Conservation (phyloP, 345 rosid genomes). For the Rubroshorea leprosula region DNA sequence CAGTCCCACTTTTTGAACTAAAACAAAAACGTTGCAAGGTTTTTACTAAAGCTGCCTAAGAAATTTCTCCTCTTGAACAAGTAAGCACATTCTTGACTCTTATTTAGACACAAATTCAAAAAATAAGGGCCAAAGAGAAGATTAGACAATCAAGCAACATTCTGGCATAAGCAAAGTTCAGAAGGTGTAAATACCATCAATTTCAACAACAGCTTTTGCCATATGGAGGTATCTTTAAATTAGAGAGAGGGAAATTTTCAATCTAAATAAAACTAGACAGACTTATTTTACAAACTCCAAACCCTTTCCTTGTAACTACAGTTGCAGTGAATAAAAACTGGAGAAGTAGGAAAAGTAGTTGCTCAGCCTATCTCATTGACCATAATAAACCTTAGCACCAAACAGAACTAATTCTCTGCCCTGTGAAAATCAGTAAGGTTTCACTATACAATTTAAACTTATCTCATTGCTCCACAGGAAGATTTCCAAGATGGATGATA, state of each 20-base stretch:
- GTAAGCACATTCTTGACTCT: too few relatives aligned
- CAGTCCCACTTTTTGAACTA: too few relatives aligned
- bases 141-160: background rate
- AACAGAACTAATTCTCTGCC: too few relatives aligned
- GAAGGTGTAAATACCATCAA: background rate
- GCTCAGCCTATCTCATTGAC: background rate
- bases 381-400: too few relatives aligned
- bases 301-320: background rate
- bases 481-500: background rate
- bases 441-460: background rate
- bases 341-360: background rate
- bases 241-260: too few relatives aligned
- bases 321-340: background rate
- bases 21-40: too few relatives aligned
- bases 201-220: background rate
- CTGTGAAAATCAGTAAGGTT: too few relatives aligned
- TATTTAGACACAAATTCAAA: background rate
- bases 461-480: background rate
- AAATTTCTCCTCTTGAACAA: too few relatives aligned
- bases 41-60: too few relatives aligned
- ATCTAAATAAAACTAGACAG: too few relatives aligned
- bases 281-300: background rate
- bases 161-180: background rate
- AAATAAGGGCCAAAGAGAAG: background rate
- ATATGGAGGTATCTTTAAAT: too few relatives aligned